Conservation (phyloP, 257 asterid species). For the Cruciata laevipes region DNA sequence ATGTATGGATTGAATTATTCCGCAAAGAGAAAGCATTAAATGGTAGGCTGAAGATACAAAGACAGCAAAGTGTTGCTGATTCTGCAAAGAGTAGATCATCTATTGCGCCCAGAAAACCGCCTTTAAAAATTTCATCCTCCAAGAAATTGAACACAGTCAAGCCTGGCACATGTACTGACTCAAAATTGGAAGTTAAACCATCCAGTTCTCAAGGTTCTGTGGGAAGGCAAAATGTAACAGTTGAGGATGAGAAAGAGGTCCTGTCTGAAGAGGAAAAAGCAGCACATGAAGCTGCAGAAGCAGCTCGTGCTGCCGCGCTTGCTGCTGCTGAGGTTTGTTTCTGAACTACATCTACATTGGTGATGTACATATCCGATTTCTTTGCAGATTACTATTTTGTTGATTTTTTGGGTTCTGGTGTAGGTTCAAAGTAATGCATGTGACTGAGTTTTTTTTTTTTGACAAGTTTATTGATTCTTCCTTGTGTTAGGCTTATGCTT, state of each 20-base stretch:
- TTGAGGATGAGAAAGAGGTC: constrained; percentile 38
- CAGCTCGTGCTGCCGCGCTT: constrained; percentile 83
- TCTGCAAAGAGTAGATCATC: constrained; percentile 44
- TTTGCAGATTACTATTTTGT: background rate
- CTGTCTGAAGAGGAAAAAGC: constrained; percentile 91
- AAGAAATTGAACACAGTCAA: constrained; percentile 27
- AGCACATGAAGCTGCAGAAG: constrained; percentile 91
- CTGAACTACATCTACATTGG: background rate
- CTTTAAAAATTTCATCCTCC: constrained; percentile 33
- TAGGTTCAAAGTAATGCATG: background rate
- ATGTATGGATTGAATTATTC: constrained; percentile 88
- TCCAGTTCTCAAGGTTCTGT: constrained; percentile 51
- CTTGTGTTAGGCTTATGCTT: constrained; percentile 72
- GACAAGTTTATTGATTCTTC: constrained; percentile 13
- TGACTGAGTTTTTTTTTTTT: background rate
- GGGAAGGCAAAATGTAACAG: constrained; percentile 35
- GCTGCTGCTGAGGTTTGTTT: constrained; percentile 93
- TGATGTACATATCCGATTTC: background rate
- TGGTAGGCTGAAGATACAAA: constrained; percentile 46
- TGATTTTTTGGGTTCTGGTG: background rate
- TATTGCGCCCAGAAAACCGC: constrained; percentile 62
- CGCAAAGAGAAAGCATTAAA: constrained; percentile 92
- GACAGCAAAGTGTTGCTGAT: constrained; percentile 45
- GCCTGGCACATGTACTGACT: constrained; percentile 33
- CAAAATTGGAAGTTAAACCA: constrained; percentile 39